Conservation (phyloP, 208 protist genomes). For the Endotrypanum monterogeii region DNA sequence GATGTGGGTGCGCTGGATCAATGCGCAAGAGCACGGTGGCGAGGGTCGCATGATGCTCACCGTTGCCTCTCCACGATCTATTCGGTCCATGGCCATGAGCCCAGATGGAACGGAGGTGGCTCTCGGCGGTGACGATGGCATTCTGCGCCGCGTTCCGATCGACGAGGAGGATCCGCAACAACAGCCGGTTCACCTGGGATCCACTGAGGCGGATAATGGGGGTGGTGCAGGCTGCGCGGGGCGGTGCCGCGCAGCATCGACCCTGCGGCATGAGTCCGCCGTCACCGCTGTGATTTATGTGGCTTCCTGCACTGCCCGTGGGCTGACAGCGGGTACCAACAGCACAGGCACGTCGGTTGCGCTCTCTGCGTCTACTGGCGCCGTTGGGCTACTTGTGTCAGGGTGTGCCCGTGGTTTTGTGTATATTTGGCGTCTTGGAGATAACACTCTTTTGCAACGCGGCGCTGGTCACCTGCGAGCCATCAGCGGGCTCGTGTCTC, state of each 20-base stretch:
- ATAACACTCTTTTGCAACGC: slow-evolving; percentile 66
- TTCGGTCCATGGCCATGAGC: slow-evolving; percentile 57
- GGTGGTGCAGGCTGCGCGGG: slow-evolving; percentile 22
- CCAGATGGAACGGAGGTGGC: slow-evolving; percentile 57
- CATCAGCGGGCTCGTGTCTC: slow-evolving; percentile 60
- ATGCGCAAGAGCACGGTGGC: slow-evolving; percentile 58
- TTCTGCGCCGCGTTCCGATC: slow-evolving; percentile 44
- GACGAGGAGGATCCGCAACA: slow-evolving; percentile 33
- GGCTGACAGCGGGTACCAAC: not conserved
- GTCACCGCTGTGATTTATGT: slow-evolving; percentile 74
- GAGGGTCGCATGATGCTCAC: slow-evolving; percentile 41
- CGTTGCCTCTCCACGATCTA: slow-evolving; percentile 38
- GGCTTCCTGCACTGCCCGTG: slow-evolving; percentile 32
- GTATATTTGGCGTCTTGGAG: slow-evolving; percentile 81
- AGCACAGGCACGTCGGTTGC: not conserved
- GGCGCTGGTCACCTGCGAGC: slow-evolving; percentile 52
- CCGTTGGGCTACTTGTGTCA: slow-evolving; percentile 63
- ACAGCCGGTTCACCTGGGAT: slow-evolving; percentile 31
- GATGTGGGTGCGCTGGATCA: slow-evolving; percentile 73
- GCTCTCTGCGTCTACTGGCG: not conserved
- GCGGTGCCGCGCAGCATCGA: slow-evolving; percentile 15
- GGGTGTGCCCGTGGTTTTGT: slow-evolving; percentile 90
- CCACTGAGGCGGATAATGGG: not conserved
- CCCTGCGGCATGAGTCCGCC: slow-evolving; percentile 33
- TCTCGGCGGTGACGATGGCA: slow-evolving; percentile 50